Evolutionary conservation across 129 eudicot species (phyloP), one percentile per base, ranked within the genome.

Genomic region (Mikania micrantha): DNA sequence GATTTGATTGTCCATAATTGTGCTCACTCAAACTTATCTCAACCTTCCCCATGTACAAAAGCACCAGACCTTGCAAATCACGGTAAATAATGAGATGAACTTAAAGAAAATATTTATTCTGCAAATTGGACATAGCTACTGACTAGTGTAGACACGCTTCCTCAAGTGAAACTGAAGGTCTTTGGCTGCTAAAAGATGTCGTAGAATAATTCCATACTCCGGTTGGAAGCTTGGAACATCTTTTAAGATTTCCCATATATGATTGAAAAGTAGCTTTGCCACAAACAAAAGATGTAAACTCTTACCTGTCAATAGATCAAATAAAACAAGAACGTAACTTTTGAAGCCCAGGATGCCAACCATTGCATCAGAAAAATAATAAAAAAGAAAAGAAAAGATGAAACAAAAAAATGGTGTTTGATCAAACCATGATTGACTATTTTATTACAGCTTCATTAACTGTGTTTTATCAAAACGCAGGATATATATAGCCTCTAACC

Each of bases 151-250:
- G 25, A 86, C 92, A 56, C 81, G 82, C 72, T 79, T 86, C 79
- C 90, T 77, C 74, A 89, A 66, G 81, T 87, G 90, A 79, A 89
- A 83, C 40, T 81, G 85, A 77, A 84, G 85, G 77, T 84, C 72
- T 70, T 72, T 78, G 19, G 66, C 81, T 67, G 77, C 81, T 71
- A 94, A 76, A 86, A 94, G 91, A 80, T 84, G 88, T 24, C 95
- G 87, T 50, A 94, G 88, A 66, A 94, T 87, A 79, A 57, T 73
- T 74, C 92, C 90, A 48, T 94, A 94, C 80, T 94, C 96, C 4
- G 87, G 83, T 59, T 86, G 99, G 77, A 88, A 94, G 85, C 90
- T 84, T 52, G 92, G 95, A 60, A 83, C 95, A 52, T 94, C 99
- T 74, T 81, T 84, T 52, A 89, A 67, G 69, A 89, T 79, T 63